These are phyloP conservation scores for Aspergillus novoparasiticus DNA, from an alignment of 2,329 filamentous ascomycete genomes.

Conservation along the genomic window DNA sequence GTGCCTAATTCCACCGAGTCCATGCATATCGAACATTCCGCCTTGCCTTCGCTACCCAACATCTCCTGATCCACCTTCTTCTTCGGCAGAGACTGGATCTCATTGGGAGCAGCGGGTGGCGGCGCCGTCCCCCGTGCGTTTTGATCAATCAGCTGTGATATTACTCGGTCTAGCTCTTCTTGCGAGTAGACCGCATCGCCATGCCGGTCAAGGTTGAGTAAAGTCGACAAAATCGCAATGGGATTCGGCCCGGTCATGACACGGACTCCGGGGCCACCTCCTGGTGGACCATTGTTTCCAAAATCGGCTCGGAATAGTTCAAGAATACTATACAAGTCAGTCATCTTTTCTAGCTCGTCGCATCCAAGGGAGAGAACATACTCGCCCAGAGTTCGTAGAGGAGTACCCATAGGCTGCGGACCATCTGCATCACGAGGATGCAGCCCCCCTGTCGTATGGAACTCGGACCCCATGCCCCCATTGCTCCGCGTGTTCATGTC, in stretches of 20 bases:
- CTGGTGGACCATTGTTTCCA: conserved; percentile 5
- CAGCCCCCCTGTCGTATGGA: conserved; percentile 35
- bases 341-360: neutral
- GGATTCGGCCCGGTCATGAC: conserved; percentile 36
- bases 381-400: conserved; percentile 52
- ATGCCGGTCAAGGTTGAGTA: conserved; percentile 47
- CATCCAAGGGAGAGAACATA: conserved; percentile 32
- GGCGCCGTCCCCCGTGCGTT: conserved; percentile 73
- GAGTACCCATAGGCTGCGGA: conserved; percentile 51
- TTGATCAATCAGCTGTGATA: conserved; percentile 85
- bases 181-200: conserved; percentile 90
- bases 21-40: conserved; percentile 94
- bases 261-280: conserved; percentile 23
- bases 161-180: conserved; percentile 85
- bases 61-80: conserved; percentile 71
- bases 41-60: conserved; percentile 66
- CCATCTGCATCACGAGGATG: conserved; percentile 55
- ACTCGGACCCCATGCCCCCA: conserved; percentile 12
- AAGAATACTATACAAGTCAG: conserved; percentile 28
- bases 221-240: conserved; percentile 48
- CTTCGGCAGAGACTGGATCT: conserved; percentile 73
- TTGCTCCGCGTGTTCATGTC: conserved; percentile 8
- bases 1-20: conserved; percentile 75
- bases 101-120: conserved; percentile 74
- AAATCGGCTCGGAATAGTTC: conserved; percentile 31